Percentiles rank a stretch among this genome's conserved stretches.
Evolutionary conservation across 2,329 filamentous ascomycete genomes (phyloP).

Genomic region (Alternaria novae-zelandiae): DNA sequence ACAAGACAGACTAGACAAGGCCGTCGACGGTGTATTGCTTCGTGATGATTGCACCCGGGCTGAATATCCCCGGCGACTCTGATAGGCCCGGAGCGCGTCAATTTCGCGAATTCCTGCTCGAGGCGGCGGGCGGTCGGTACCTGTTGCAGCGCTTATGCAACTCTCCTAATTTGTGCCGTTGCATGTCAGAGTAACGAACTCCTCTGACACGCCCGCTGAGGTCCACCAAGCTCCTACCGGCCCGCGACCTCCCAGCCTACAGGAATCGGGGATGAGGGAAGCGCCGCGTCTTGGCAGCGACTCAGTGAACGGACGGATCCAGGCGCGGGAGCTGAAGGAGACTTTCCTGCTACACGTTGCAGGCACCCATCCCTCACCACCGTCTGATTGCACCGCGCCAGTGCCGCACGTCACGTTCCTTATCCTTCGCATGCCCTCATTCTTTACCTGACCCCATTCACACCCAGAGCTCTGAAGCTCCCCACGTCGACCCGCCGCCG

Average conservation of each 20-base stretch:
- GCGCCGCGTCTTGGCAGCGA: slow-evolving; percentile 19
- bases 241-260: slow-evolving; percentile 16
- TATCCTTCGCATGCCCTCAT: slow-evolving; percentile 11
- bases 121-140: neutral
- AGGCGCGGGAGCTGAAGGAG: slow-evolving; percentile 7
- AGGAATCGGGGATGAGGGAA: slow-evolving; percentile 21
- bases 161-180: slow-evolving; percentile 13
- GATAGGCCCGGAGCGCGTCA: slow-evolving; percentile 17
- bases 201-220: slow-evolving; percentile 14
- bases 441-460: slow-evolving; percentile 9
- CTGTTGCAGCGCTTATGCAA: slow-evolving; percentile 20
- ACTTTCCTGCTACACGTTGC: slow-evolving; percentile 22
- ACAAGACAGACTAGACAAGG: neutral
- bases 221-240: slow-evolving; percentile 18
- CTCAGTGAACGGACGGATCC: slow-evolving; percentile 14
- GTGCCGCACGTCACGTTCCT: slow-evolving; percentile 15
- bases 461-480: slow-evolving; percentile 2
- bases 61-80: neutral
- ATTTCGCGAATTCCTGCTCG: slow-evolving; percentile 7
- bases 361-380: slow-evolving; percentile 23
- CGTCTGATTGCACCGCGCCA: slow-evolving; percentile 17
- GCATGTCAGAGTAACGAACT: slow-evolving; percentile 13
- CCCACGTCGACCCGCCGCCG: neutral
- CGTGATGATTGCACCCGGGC: neutral
- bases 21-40: neutral